A percentile compares a stretch with the other conserved stretches of the same genome.
Conservation (phyloP, 495 filamentous ascomycete genomes). For the Aspergillus hancockii region DNA sequence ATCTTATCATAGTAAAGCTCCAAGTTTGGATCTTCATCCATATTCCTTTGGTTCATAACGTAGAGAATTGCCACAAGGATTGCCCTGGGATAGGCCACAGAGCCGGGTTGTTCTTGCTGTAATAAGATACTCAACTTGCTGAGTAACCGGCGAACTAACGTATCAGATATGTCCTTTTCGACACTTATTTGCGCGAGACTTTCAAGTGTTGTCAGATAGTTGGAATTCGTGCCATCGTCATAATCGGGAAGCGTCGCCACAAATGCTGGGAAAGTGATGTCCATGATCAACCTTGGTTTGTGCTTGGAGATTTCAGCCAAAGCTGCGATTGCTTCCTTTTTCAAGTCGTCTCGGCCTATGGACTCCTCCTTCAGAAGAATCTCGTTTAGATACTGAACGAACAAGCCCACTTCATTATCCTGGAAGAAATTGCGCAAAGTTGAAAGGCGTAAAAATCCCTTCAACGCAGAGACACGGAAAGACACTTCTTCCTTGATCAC, state of each 20-base stretch:
- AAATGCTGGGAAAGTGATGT: slow-evolving; percentile 73
- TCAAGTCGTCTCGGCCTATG: slow-evolving; percentile 57
- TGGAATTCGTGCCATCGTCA: slow-evolving; percentile 40
- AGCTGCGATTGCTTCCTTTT: slow-evolving; percentile 63
- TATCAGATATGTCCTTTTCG: slow-evolving; percentile 67
- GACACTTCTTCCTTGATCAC: slow-evolving; percentile 65
- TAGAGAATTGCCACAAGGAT: slow-evolving; percentile 67
- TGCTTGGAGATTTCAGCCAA: slow-evolving; percentile 65
- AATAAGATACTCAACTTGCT: slow-evolving; percentile 65
- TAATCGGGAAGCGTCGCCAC: slow-evolving; percentile 68
- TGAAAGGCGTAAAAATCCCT: slow-evolving; percentile 59
- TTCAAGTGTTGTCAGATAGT: slow-evolving; percentile 63
- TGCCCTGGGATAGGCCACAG: slow-evolving; percentile 55
- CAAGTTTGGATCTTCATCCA: slow-evolving; percentile 50
- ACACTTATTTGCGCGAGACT: slow-evolving; percentile 66
- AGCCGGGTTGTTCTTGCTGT: slow-evolving; percentile 50
- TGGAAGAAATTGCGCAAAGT: slow-evolving; percentile 58
- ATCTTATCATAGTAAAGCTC: slow-evolving; percentile 62
- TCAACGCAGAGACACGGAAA: slow-evolving; percentile 61
- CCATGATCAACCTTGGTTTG: slow-evolving; percentile 66
- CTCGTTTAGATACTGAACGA: slow-evolving; percentile 66
- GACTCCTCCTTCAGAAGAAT: slow-evolving; percentile 62
- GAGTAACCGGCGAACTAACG: slow-evolving; percentile 64
- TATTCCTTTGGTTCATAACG: slow-evolving; percentile 58
- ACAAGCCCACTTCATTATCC: slow-evolving; percentile 62